A percentile compares a stretch with the other conserved stretches of the same genome.
Conservation (phyloP, 1,284 basidiomycete genomes). For the Cronartium quercuum region DNA sequence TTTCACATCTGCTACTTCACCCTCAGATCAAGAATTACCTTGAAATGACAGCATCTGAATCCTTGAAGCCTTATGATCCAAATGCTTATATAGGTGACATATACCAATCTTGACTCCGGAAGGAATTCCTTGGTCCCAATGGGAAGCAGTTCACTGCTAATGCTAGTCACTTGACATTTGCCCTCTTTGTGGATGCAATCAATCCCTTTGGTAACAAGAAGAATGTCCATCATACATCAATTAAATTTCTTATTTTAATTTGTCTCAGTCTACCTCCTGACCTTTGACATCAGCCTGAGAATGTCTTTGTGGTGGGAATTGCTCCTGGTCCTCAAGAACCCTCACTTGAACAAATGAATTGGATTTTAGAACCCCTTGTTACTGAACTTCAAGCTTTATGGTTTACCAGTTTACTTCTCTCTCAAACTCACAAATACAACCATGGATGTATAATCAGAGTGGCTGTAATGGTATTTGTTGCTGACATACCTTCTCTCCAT, state of each 20-base stretch:
- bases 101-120: conserved; percentile 20
- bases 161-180: conserved; percentile 14
- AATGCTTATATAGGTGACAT: conserved; percentile 3
- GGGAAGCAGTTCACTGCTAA: conserved; percentile 5
- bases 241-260: conserved; percentile 19
- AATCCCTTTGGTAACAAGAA: conserved; percentile 11
- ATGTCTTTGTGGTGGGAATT: conserved; percentile 51
- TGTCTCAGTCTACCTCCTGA: conserved; percentile 43
- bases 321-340: conserved; percentile 47
- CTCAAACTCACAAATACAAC: conserved; percentile 9
- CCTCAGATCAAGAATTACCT: conserved; percentile 9
- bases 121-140: conserved; percentile 12
- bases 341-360: conserved; percentile 44
- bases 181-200: conserved; percentile 17
- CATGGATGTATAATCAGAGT: conserved; percentile 47
- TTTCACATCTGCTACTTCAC: conserved; percentile 5
- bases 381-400: conserved; percentile 43
- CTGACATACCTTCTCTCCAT: conserved; percentile 40
- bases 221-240: conserved; percentile 5
- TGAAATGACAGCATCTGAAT: neutral
- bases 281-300: conserved; percentile 49
- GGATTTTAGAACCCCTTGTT: conserved; percentile 47
- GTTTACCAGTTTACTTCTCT: neutral
- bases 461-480: conserved; percentile 38
- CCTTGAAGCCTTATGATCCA: conserved; percentile 1